These are phyloP conservation scores for Platanthera guangdongensis DNA, from an alignment of 106 monocot species.

Conservation along the genomic window DNA sequence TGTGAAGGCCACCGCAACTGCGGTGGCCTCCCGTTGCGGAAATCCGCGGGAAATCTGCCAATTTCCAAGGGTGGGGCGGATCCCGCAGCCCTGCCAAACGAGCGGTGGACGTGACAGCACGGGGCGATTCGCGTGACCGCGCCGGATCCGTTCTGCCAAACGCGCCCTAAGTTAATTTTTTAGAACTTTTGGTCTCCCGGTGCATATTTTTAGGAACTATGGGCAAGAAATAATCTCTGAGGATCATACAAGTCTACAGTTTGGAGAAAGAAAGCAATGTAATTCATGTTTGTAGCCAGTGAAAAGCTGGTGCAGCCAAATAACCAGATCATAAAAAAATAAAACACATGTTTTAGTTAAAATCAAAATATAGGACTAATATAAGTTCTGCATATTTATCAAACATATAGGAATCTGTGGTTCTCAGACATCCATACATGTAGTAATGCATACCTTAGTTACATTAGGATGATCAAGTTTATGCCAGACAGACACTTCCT, in stretches of 20 bases:
- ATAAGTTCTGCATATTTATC: not conserved
- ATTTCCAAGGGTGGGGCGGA: too few relatives aligned
- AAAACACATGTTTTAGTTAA: not conserved
- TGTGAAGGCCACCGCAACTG: too few relatives aligned
- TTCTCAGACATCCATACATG: not conserved
- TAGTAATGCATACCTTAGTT: slow-evolving; percentile 48
- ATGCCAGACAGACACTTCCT: slow-evolving; percentile 93
- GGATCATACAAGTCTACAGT: not conserved
- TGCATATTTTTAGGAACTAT: not conserved
- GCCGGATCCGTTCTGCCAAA: too few relatives aligned
- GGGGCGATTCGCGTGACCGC: too few relatives aligned
- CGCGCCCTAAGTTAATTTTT: too few relatives aligned
- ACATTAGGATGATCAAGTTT: slow-evolving; percentile 98
- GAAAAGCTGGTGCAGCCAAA: not conserved
- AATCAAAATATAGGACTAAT: not conserved
- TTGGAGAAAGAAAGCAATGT: not conserved
- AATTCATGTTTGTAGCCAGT: not conserved
- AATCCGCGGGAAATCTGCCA: too few relatives aligned
- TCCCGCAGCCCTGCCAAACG: too few relatives aligned
- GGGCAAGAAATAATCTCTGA: not conserved
- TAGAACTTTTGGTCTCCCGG: too few relatives aligned
- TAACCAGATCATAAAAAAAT: not conserved
- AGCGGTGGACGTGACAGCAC: too few relatives aligned
- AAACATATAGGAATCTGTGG: not conserved
- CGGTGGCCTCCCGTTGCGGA: too few relatives aligned